These are phyloP conservation scores for Trametes punicea DNA, from an alignment of 768 basidiomycete species.

Conservation along the genomic window DNA sequence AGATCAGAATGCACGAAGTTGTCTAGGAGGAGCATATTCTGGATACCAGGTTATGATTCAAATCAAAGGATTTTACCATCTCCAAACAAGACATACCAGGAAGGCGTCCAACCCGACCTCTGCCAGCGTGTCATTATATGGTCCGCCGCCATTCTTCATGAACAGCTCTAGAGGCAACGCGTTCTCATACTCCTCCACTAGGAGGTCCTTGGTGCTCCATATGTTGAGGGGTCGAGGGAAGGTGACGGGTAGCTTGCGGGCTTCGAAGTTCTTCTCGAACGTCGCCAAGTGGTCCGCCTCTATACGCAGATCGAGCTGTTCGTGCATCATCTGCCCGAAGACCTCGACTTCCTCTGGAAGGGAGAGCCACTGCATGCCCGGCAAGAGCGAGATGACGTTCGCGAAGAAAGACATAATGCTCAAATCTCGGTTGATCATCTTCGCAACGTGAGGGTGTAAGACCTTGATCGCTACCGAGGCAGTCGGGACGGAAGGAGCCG, in stretches of 20 bases:
- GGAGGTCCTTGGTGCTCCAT: constrained; percentile 77
- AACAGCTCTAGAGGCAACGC: constrained; percentile 88
- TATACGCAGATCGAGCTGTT: constrained; percentile 85
- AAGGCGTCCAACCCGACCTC: constrained; percentile 95
- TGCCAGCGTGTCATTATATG: constrained; percentile 85
- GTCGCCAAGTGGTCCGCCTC: constrained; percentile 84
- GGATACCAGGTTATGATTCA: constrained; percentile 9
- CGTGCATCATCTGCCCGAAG: constrained; percentile 95
- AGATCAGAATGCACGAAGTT: constrained; percentile 95
- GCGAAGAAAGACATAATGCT: constrained; percentile 96
- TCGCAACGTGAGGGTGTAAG: constrained; percentile 81
- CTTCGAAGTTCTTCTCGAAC: constrained; percentile 85
- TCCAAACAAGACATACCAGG: constrained; percentile 52
- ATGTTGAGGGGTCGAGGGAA: constrained; percentile 86
- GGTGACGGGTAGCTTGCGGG: constrained; percentile 74
- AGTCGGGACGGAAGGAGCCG: constrained; percentile 71
- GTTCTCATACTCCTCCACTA: constrained; percentile 93
- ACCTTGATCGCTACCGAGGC: constrained; percentile 94
- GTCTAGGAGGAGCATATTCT: constrained; percentile 98
- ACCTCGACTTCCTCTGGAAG: constrained; percentile 92
- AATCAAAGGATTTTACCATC: neutral
- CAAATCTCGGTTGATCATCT: constrained; percentile 85
- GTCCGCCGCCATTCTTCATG: constrained; percentile 86
- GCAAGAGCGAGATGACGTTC: constrained; percentile 66
- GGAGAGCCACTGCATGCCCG: constrained; percentile 96